A percentile compares a stretch with the other conserved stretches of the same genome.
These are phyloP conservation scores for Saxispiralis lemnorum DNA, from an alignment of 495 filamentous ascomycete species.

Conservation along the genomic window DNA sequence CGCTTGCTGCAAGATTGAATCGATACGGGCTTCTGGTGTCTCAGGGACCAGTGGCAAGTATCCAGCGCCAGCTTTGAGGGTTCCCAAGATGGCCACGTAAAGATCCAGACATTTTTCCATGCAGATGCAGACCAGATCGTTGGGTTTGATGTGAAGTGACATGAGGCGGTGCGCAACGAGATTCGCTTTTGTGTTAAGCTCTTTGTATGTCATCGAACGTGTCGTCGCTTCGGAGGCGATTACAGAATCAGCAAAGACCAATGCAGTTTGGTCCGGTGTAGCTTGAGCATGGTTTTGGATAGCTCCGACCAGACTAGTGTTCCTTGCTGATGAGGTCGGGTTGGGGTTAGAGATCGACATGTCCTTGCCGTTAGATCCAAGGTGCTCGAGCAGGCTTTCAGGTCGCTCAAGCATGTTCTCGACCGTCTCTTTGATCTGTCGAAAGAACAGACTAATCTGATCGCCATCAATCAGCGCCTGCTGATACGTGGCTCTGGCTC, in stretches of 20 bases:
- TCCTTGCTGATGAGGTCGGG: conserved; percentile 11
- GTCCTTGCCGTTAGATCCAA: conserved; percentile 24
- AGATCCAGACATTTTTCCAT: conserved; percentile 53
- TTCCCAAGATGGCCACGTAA: conserved; percentile 53
- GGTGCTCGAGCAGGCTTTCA: conserved; percentile 20
- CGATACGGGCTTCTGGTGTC: conserved; percentile 38
- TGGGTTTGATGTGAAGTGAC: conserved; percentile 26
- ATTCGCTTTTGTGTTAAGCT: conserved; percentile 46
- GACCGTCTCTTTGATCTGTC: conserved; percentile 38
- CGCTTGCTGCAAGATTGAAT: conserved; percentile 36
- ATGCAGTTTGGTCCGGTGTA: conserved; percentile 36
- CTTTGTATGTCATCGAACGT: conserved; percentile 37
- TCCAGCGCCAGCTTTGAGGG: conserved; percentile 53
- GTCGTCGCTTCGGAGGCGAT: conserved; percentile 16
- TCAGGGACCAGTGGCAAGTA: conserved; percentile 53
- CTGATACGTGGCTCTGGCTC: conserved; percentile 31
- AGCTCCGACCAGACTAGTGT: conserved; percentile 26
- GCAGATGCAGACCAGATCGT: conserved; percentile 44
- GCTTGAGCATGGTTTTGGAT: conserved; percentile 35
- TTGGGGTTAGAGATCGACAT: conserved; percentile 40
- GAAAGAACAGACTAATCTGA: conserved; percentile 36
- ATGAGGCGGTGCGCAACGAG: conserved; percentile 42
- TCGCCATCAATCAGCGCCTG: conserved; percentile 28
- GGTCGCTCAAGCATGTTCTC: conserved; percentile 29
- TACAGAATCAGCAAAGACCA: conserved; percentile 40